A percentile compares a stretch with the other conserved stretches of the same genome.
These are phyloP conservation scores for Chimonanthus salicifolius DNA, from an alignment of 164 flowering plant genomes.

Conservation along the genomic window DNA sequence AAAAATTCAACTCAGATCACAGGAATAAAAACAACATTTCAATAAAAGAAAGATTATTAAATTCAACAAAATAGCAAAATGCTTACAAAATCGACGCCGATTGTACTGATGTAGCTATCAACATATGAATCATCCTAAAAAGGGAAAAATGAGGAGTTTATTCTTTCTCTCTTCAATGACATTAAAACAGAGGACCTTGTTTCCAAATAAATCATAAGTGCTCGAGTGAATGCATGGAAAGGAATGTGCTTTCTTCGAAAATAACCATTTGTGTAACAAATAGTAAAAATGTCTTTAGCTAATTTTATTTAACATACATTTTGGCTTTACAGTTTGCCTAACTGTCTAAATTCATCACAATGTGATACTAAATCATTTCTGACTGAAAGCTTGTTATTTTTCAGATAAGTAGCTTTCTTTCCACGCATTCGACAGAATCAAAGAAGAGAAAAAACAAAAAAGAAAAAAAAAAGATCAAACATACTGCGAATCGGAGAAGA, in stretches of 20 bases:
- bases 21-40: neutral
- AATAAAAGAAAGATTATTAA: neutral
- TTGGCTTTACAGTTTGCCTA: no score
- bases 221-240: no score
- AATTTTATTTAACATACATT: no score
- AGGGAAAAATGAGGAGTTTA: neutral
- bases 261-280: no score
- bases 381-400: no score
- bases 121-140: conserved; percentile 70
- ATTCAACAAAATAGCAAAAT: neutral
- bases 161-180: neutral
- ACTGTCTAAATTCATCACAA: no score
- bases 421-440: neutral
- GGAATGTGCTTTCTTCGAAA: no score
- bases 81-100: conserved; percentile 68
- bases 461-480: conserved; percentile 4
- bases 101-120: conserved; percentile 69
- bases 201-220: neutral
- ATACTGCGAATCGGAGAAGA: conserved; percentile 58
- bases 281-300: no score
- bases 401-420: no score
- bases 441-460: neutral
- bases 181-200: neutral
- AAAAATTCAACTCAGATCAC: neutral
- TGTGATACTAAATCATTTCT: no score